Evolutionary conservation across 192 early-diverging fungal genomes (phyloP), one percentile per base, ranked within the genome.

Genomic region (Linnemannia schmuckeri): DNA sequence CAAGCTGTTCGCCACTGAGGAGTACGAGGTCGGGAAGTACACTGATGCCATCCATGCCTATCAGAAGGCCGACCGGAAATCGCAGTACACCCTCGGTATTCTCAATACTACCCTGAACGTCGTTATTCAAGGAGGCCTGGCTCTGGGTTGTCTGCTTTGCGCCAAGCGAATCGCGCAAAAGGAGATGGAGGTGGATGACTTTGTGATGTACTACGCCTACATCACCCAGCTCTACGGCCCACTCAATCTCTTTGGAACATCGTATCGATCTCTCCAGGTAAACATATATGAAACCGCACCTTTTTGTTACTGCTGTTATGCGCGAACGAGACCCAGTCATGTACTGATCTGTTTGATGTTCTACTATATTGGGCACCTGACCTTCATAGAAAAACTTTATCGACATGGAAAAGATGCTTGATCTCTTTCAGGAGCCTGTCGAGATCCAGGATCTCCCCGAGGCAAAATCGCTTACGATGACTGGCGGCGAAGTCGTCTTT

Each of bases 221-320:
- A 94, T 99, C 27, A 97, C 99, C 80, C 99, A 99, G 88, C 92
- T 99, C 10, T 97, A 96, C 22, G 92, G 97, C 81, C 99, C 99
- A 18, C 93, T 99, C 30, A 98, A 98, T 90, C 97, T 98, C 81
- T 89, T 99, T 75, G 99, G 99, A 22, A 95, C 95, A n/a, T 97
- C 99, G 5, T 99, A 99, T 82, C 93, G 99, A 69, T 98, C 98
- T 82, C 92, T 97, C 69, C 93, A 96, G 77, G 97, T 99, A 91
- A 74, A 37, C 55, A 66, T 37, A 40, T 20, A 66, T 33, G 61
- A 66, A 66, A 66, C 10, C 3, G 9, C 13, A 0, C n/a, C 12
- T 2, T 33, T 75, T 61, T 75, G 6, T 33, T 66, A 3, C 72
- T 44, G 22, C 42, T 42, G 44, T 27, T 27, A n/a, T 63, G n/a